Percentiles rank a stretch among this genome's conserved stretches.
Evolutionary conservation across 805 yeast genomes (phyloP).

Genomic region (Myxozyma melibiosi): DNA sequence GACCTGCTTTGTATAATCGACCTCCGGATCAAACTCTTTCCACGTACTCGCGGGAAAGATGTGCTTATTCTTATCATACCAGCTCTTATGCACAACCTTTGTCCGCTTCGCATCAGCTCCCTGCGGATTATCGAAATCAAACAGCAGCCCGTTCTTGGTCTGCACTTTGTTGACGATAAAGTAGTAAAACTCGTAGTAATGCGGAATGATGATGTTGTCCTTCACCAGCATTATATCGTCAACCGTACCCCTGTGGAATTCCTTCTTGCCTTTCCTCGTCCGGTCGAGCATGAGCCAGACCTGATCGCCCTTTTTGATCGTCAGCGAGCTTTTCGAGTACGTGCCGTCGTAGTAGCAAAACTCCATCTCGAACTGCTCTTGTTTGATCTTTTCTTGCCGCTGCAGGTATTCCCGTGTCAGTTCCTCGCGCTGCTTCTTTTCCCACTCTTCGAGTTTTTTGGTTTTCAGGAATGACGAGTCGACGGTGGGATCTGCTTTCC

Average conservation of each 20-base stretch:
- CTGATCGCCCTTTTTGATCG: constrained; percentile 38
- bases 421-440: constrained; percentile 23
- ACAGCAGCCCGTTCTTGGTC: constrained; percentile 36
- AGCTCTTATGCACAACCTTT: constrained; percentile 37
- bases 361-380: constrained; percentile 30
- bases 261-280: constrained; percentile 34
- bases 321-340: constrained; percentile 30
- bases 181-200: constrained; percentile 39
- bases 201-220: constrained; percentile 40
- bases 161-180: constrained; percentile 34
- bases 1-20: constrained; percentile 36
- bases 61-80: constrained; percentile 41
- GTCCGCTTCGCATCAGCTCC: constrained; percentile 24
- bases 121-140: constrained; percentile 34
- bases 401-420: constrained; percentile 23
- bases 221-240: constrained; percentile 40
- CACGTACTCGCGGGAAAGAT: constrained; percentile 39
- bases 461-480: constrained; percentile 35
- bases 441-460: constrained; percentile 19
- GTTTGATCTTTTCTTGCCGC: constrained; percentile 28
- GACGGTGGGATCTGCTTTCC: constrained; percentile 33
- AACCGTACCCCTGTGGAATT: constrained; percentile 38
- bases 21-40: constrained; percentile 40
- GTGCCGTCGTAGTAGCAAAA: constrained; percentile 39
- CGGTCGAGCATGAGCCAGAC: constrained; percentile 38